Evolutionary conservation across 2,329 filamentous ascomycete genomes (phyloP).

Genomic region (Basipetospora chlamydospora): DNA sequence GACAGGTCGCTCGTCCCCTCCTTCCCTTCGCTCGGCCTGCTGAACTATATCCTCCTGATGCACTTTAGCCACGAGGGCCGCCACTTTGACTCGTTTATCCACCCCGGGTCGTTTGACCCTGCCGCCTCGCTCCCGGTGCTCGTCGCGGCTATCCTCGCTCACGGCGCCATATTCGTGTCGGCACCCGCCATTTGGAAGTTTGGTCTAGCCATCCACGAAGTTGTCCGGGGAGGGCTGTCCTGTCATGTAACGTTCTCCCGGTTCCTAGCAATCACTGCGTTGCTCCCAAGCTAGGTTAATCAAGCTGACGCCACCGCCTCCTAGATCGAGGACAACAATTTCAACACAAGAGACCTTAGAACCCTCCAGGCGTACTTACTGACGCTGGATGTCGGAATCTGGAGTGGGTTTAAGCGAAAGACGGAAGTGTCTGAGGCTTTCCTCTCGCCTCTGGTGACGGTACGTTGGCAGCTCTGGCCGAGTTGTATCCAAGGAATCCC

Average conservation of each 20-base stretch:
- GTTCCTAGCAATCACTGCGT: background rate
- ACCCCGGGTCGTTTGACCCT: constrained; percentile 43
- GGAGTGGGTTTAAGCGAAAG: constrained; percentile 39
- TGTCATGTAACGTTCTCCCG: constrained; percentile 12
- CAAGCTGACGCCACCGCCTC: no score
- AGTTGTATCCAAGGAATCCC: background rate
- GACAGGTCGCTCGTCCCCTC: constrained; percentile 35
- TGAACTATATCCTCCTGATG: constrained; percentile 47
- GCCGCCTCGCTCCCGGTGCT: constrained; percentile 43
- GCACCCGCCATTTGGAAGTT: constrained; percentile 45
- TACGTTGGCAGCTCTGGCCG: constrained; percentile 13
- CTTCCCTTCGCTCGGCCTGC: constrained; percentile 44
- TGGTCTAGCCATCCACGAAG: constrained; percentile 39
- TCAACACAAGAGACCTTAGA: constrained; percentile 28
- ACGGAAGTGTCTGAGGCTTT: constrained; percentile 43
- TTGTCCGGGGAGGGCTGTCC: constrained; percentile 23
- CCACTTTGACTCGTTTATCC: constrained; percentile 45
- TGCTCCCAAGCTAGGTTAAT: constrained; percentile 6
- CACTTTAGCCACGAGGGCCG: constrained; percentile 42
- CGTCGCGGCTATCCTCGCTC: constrained; percentile 42
- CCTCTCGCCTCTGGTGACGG: constrained; percentile 27
- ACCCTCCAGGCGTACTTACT: constrained; percentile 34
- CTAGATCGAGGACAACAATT: constrained; percentile 35
- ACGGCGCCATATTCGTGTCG: constrained; percentile 44
- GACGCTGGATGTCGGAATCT: constrained; percentile 34